phyloP scores from a whole-genome alignment of 1,284 basidiomycete genomes.

The Neonothopanus nambi region DNA sequence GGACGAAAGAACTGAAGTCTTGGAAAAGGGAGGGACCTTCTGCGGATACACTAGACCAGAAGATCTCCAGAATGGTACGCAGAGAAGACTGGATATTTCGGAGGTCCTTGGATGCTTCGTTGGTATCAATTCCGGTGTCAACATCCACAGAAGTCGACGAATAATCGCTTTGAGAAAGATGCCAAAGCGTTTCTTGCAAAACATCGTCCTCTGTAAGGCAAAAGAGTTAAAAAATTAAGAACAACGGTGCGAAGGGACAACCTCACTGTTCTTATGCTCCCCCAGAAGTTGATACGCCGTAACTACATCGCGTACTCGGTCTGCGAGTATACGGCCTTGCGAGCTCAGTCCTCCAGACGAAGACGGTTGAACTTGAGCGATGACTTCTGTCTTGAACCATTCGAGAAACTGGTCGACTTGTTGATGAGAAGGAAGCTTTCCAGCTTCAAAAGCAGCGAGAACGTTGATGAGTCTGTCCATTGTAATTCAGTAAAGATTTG shows the following conservation, averaged over 20 bases:
- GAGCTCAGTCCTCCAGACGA: slow-evolving; percentile 45
- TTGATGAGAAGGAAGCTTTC: slow-evolving; percentile 60
- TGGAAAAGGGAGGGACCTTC: slow-evolving; percentile 54
- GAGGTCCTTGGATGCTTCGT: slow-evolving; percentile 50
- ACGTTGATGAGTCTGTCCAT: slow-evolving; percentile 65
- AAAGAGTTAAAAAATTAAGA: background rate
- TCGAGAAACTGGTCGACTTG: slow-evolving; percentile 54
- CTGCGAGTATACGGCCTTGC: slow-evolving; percentile 51
- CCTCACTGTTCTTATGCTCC: slow-evolving; percentile 54
- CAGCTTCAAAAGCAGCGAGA: slow-evolving; percentile 62
- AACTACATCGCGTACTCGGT: slow-evolving; percentile 48
- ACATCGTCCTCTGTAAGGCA: slow-evolving; percentile 51
- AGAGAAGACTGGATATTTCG: slow-evolving; percentile 48
- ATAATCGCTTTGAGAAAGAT: slow-evolving; percentile 53
- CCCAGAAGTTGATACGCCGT: slow-evolving; percentile 53
- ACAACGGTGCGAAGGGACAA: background rate
- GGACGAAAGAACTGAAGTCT: slow-evolving; percentile 63
- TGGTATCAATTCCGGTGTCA: slow-evolving; percentile 39
- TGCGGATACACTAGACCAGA: slow-evolving; percentile 52
- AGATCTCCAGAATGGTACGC: slow-evolving; percentile 46
- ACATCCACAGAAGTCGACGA: slow-evolving; percentile 34
- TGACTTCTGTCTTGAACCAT: slow-evolving; percentile 45
- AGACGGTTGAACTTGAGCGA: slow-evolving; percentile 44
- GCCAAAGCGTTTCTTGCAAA: slow-evolving; percentile 63
- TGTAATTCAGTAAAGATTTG: background rate